Evolutionary conservation across 331 rosid species (phyloP).

Genomic region (Pyrus hybrid): DNA sequence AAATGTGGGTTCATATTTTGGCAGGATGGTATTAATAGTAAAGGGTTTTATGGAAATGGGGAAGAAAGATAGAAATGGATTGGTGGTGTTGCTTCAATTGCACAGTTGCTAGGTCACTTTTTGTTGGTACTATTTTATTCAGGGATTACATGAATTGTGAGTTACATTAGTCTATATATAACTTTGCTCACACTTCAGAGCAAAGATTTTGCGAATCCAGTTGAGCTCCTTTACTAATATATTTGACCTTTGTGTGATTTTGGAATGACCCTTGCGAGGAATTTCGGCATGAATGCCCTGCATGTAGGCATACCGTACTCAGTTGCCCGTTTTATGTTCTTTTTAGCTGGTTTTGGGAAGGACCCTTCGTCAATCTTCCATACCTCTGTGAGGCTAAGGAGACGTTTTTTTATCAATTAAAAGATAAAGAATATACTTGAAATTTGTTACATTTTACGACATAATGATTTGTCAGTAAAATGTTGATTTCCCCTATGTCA

Average conservation of each 20-base stretch:
- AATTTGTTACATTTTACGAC: background rate
- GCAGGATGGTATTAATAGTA: no score
- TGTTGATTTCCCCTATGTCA: background rate
- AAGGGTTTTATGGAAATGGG: no score
- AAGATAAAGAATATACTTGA: background rate
- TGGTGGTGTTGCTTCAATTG: background rate
- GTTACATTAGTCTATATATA: background rate
- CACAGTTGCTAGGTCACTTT: background rate
- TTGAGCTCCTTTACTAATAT: background rate
- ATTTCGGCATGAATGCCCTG: background rate
- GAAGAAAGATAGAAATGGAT: background rate
- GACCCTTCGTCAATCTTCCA: background rate
- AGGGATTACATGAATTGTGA: background rate
- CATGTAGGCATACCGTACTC: background rate
- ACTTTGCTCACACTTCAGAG: background rate
- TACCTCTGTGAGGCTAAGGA: background rate
- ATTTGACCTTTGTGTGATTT: background rate
- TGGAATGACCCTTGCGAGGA: background rate
- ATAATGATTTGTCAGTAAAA: background rate
- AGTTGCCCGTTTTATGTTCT: background rate
- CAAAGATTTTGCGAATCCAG: background rate
- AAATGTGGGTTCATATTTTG: no score
- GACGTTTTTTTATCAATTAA: no score
- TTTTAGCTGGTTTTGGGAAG: background rate
- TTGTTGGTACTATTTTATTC: background rate